These are phyloP conservation scores for Magnaporthiopsis rhizophila DNA, from an alignment of 2,329 filamentous ascomycete genomes.

Conservation along the genomic window DNA sequence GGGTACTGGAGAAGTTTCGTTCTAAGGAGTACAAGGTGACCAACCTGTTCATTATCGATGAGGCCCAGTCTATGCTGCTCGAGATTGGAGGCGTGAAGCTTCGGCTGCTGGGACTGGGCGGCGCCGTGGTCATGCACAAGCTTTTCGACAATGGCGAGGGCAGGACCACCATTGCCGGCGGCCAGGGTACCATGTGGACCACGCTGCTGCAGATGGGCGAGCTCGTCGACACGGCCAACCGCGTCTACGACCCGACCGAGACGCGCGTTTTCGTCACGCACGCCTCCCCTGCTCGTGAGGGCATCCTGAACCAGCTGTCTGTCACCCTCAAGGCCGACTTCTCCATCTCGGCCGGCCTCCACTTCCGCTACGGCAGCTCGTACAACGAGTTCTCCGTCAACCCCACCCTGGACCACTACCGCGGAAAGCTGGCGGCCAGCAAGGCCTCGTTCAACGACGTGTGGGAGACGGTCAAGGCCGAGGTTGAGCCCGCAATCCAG, in stretches of 20 bases:
- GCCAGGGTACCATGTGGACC: slow-evolving; percentile 99
- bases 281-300: slow-evolving; percentile 91
- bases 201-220: slow-evolving; percentile 97
- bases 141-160: slow-evolving; percentile 98
- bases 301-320: slow-evolving; percentile 93
- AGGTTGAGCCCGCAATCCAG: slow-evolving; percentile 89
- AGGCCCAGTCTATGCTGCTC: slow-evolving; percentile 89
- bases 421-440: slow-evolving; percentile 93
- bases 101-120: slow-evolving; percentile 83
- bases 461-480: slow-evolving; percentile 95
- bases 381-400: slow-evolving; percentile 99
- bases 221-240: slow-evolving; percentile 92
- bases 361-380: slow-evolving; percentile 97
- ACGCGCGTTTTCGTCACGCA: slow-evolving; percentile 96
- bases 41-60: slow-evolving; percentile 97
- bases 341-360: slow-evolving; percentile 91
- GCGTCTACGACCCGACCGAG: slow-evolving; percentile 96
- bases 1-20: slow-evolving; percentile 93
- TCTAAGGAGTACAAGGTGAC: slow-evolving; percentile 96
- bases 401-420: slow-evolving; percentile 94
- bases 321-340: slow-evolving; percentile 97
- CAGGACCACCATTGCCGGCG: slow-evolving; percentile 93
- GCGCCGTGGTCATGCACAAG: slow-evolving; percentile 99
- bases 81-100: slow-evolving; percentile 96
- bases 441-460: slow-evolving; percentile 99